Conservation (phyloP, 2,329 filamentous ascomycete genomes). For the Sclerotinia spermophila region DNA sequence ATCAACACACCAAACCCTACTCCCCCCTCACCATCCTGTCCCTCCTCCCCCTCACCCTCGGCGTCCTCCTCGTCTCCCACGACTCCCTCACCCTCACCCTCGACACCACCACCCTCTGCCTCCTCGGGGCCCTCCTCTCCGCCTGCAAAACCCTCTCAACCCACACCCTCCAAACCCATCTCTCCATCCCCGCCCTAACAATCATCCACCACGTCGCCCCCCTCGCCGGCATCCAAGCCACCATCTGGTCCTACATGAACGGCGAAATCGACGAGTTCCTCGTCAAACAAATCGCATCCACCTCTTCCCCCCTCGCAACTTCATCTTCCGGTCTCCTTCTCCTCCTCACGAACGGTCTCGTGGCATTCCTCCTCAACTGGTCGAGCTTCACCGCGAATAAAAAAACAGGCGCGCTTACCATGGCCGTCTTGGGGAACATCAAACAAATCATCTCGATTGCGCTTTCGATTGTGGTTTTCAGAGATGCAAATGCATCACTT, state of each 20-base stretch:
- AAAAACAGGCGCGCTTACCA: slow-evolving; percentile 54
- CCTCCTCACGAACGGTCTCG: slow-evolving; percentile 49
- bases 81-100: slow-evolving; percentile 51
- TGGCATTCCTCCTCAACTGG: slow-evolving; percentile 55
- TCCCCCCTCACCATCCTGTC: slow-evolving; percentile 55
- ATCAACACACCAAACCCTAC: slow-evolving; percentile 50
- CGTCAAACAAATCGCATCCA: slow-evolving; percentile 21
- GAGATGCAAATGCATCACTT: background rate
- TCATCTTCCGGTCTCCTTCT: slow-evolving; percentile 25
- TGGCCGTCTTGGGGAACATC: slow-evolving; percentile 57
- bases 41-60: slow-evolving; percentile 57
- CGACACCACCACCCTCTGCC: slow-evolving; percentile 43
- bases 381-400: slow-evolving; percentile 57
- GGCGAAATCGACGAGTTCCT: slow-evolving; percentile 49
- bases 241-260: slow-evolving; percentile 49
- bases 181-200: background rate
- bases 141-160: slow-evolving; percentile 5
- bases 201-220: slow-evolving; percentile 54
- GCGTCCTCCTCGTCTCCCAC: slow-evolving; percentile 55
- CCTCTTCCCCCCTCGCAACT: slow-evolving; percentile 30
- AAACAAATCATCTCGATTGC: slow-evolving; percentile 56
- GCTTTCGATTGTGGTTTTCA: slow-evolving; percentile 47
- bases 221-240: slow-evolving; percentile 53
- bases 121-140: background rate
- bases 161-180: background rate